Base-by-base conservation (phyloP, 2,329 filamentous ascomycete genomes). In the Blastomyces emzantsi region DNA sequence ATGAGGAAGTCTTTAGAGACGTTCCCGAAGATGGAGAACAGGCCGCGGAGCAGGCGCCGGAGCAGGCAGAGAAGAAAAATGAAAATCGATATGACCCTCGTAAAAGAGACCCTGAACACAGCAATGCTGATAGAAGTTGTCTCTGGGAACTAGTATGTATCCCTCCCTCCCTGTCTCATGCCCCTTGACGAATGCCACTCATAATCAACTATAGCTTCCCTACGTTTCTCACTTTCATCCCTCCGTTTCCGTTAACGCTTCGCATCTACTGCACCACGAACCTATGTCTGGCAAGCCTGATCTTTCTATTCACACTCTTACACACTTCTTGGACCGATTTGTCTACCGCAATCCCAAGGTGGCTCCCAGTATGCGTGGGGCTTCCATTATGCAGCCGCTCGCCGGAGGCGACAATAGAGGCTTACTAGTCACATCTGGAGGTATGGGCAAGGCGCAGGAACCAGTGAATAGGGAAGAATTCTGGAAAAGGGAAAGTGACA, bases 301-400 rank as follows among this genome's bases (percentile, higher is more conserved):
- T 70, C 82, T 97, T 61, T 88, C 90, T 19, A 87, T 91, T 64
- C 93, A 97, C 75, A 94, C 90, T 1, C 83, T 99, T 59, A 94
- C 94, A 72, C 89, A 95, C 75, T 99, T 99, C 82, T 82, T 99
- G 64, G 94, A 99, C 77, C 92, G 95, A 70, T 99, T 99, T 75
- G 91, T 96, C n/a, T 99, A 97, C 82, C 88, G 90, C 69, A 96
- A 94, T 70, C 87, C 93, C 66, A 96, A 96, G 81, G 80, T 75
- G 7, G 69, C 86, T 3, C 83, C 83, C 19, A 74, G 76, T 25
- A 81, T 85, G 39, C 89, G 90, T 67, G 95, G 95, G 60, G 83
- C 85, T 36, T 97, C 92, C 33, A 96, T 99, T 75, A 99, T 99
- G 94, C 94, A 99, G 76, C 94, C 95, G 49, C 85, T 97, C 71